Conservation (phyloP, 2,329 filamentous ascomycete genomes). For the Fusarium redolens region DNA sequence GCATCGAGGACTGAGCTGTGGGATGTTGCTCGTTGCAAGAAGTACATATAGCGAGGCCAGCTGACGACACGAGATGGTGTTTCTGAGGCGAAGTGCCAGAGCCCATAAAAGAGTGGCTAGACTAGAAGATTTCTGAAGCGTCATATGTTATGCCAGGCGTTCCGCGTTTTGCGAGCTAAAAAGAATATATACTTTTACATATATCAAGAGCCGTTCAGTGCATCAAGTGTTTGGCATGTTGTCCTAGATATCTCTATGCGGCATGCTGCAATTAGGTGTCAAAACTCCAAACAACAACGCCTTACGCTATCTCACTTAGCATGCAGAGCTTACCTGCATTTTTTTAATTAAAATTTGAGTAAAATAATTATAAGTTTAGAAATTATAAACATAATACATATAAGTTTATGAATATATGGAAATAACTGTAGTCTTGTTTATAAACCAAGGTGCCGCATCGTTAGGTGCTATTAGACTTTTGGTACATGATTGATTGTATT, state of each 20-base stretch:
- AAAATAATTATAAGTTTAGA: too few relatives aligned
- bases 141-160: constrained; percentile 29
- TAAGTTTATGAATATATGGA: neutral
- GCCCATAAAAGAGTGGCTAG: constrained; percentile 23
- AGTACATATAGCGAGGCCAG: neutral
- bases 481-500: neutral
- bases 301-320: neutral
- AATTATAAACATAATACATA: neutral
- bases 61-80: neutral
- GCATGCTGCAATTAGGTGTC: neutral
- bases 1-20: constrained; percentile 52
- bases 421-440: neutral
- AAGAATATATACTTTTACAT: constrained; percentile 9
- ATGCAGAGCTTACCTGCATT: neutral
- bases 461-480: neutral
- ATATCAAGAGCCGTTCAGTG: neutral
- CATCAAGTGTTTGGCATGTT: neutral
- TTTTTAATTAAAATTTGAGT: neutral
- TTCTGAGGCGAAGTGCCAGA: neutral
- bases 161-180: constrained; percentile 13
- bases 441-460: neutral
- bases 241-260: neutral
- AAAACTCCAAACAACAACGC: neutral
- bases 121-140: constrained; percentile 28
- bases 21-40: neutral